Evolutionary conservation across 768 basidiomycete species (phyloP), one percentile per base, ranked within the genome.

Genomic region (Ramaria rubella): DNA sequence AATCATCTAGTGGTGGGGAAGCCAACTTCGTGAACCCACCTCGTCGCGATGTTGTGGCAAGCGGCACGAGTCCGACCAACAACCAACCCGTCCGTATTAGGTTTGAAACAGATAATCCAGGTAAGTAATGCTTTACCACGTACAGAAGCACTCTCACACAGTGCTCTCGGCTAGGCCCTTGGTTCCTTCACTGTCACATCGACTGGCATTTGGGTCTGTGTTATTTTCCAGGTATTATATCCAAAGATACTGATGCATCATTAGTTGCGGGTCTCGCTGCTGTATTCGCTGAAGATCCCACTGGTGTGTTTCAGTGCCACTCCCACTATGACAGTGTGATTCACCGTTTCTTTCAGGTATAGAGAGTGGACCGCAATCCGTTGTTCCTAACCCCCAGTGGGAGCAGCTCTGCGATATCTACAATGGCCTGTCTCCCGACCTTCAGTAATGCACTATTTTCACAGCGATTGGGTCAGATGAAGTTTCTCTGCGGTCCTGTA

Each of bases 181-280:
- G 79, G 79, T 69, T 77, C 49, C 58, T 80, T 26, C 79, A 79
- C 60, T 80, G 79, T 52, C 76, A 77, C 57, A 75, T 76, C 49
- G 72, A 73, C 43, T 76, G 69, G 69, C 75, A 76, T 61, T 61
- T 76, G 34, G 68, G 55, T 56, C 27, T 17, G 55, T 19, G 43
- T 3, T 1, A 34, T 36, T 3, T 55, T 23, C 3, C 3, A 21
- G 44, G 24, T 49, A 24, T 26, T 49, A 24, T 49, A 24, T 24
- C 5, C 17, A 15, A 4, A 8, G 30, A 12, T 48, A 15, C 17
- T 4, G 27, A 9, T 27, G 19, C 33, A 1, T 34, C 33, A 11
- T 1, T 23, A 56, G 55, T 5, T 5, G 55, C 55, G 46, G 72
- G 74, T 26, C 65, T 75, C 27, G 72, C 49, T 31, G 49, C 49